Evolutionary conservation across 495 filamentous ascomycete genomes (phyloP), one percentile per base, ranked within the genome.

Genomic region (Penicillium canariense): DNA sequence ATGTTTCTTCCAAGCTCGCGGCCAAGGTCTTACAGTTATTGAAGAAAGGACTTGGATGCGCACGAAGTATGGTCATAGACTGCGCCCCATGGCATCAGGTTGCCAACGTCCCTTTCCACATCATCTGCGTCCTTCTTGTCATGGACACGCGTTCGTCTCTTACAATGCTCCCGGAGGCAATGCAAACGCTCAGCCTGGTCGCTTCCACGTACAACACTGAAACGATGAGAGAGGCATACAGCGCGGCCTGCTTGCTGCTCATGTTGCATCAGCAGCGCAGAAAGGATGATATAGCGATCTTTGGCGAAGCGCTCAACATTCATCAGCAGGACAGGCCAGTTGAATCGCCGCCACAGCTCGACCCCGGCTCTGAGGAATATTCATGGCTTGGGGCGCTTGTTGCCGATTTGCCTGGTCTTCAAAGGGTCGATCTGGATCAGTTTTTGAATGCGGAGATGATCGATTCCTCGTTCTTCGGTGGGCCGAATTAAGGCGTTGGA

Each of bases 61-160:
- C 73, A 9, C 66, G 62, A 1, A 54, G 51, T 4, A 71, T 81
- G 68, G 57, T 62, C 1, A 49, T 43, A 1, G 51, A 58, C 18
- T 62, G 63, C 26, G 66, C 60, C n/a, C 77, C 78, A 0, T 84
- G 81, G 81, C 78, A 79, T 49, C 76, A 81, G 31, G 62, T 79
- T 4, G 72, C 76, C 12, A 74, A 80, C 38, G 73, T 78, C 1
- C 75, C 80, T 2, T 82, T 84, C 45, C 80, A 84, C 26, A 73
- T 73, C 36, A 68, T 78, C 28, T 78, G 77, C 49, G 58, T 79
- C 3, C 69, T 81, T 12, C 68, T 84, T 7, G 74, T 73, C 11
- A 71, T 84, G 52, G 77, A 79, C 45, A 77, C 68, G 0, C 57
- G 68, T 0, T 63, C 74, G 8, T 76, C 76, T 2, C 60, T 82